Evolutionary conservation across 495 filamentous ascomycete genomes (phyloP).

Genomic region (Thermothielavioides terrestris): DNA sequence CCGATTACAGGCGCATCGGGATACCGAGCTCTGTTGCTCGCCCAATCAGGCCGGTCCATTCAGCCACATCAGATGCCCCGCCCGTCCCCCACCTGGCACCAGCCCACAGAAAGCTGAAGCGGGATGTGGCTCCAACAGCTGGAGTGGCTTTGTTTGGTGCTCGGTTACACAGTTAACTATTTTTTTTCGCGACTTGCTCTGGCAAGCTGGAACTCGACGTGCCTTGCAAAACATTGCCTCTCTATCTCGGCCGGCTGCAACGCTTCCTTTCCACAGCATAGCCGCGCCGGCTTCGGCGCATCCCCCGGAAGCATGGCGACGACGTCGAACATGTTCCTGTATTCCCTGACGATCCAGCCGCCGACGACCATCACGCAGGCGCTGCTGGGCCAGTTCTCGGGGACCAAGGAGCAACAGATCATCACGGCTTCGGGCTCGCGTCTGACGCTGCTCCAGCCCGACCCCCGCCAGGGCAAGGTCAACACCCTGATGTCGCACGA

Average conservation of each 20-base stretch:
- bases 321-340: conserved; percentile 95
- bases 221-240: neutral
- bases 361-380: conserved; percentile 83
- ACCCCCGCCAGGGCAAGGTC: conserved; percentile 76
- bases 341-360: conserved; percentile 87
- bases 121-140: neutral
- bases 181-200: neutral
- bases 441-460: conserved; percentile 78
- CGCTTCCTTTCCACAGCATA: conserved; percentile 14
- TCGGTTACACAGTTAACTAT: too few relatives aligned
- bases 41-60: too few relatives aligned
- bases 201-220: too few relatives aligned
- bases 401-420: conserved; percentile 93
- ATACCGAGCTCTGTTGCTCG: too few relatives aligned
- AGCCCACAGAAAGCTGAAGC: neutral
- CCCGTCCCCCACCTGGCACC: neutral
- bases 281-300: conserved; percentile 49
- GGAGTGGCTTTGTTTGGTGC: too few relatives aligned
- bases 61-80: too few relatives aligned
- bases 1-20: too few relatives aligned
- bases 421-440: conserved; percentile 72
- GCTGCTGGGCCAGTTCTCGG: conserved; percentile 86
- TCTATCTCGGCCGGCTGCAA: conserved; percentile 2
- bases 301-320: conserved; percentile 85
- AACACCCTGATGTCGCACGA: conserved; percentile 79